Evolutionary conservation across 129 eudicot species (phyloP).

Genomic region (Daucus carota): DNA sequence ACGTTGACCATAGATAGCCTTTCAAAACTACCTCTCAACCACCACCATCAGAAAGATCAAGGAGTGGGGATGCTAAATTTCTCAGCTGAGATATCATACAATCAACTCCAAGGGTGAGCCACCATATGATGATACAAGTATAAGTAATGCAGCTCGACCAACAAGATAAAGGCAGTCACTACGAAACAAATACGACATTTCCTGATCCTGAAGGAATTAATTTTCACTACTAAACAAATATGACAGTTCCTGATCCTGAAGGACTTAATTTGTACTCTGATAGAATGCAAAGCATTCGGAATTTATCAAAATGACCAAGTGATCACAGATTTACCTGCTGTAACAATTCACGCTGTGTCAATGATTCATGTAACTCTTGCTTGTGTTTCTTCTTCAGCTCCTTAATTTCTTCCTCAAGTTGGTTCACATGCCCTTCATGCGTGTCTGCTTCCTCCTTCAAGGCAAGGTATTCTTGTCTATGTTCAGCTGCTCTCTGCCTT

Average conservation of each 20-base stretch:
- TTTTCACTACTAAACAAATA: background rate
- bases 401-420: constrained; percentile 64
- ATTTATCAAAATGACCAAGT: background rate
- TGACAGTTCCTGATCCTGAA: background rate
- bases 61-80: background rate
- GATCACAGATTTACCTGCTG: constrained; percentile 49
- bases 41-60: background rate
- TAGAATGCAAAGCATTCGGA: background rate
- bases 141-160: background rate
- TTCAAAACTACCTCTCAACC: background rate
- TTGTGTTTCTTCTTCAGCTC: constrained; percentile 72
- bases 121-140: background rate
- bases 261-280: background rate
- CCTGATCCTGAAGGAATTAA: background rate
- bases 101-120: background rate
- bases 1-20: background rate
- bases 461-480: constrained; percentile 75
- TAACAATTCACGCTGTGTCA: constrained; percentile 66
- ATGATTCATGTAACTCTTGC: constrained; percentile 67
- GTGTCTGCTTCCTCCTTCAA: constrained; percentile 89
- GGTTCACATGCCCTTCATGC: constrained; percentile 53
- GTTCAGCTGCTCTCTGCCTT: constrained; percentile 81
- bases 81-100: background rate
- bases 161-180: background rate
- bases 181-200: background rate